A percentile compares a stretch with the other conserved stretches of the same genome.
Conservation (phyloP, 768 basidiomycete genomes). For the Candolleomyces eurysporus region DNA sequence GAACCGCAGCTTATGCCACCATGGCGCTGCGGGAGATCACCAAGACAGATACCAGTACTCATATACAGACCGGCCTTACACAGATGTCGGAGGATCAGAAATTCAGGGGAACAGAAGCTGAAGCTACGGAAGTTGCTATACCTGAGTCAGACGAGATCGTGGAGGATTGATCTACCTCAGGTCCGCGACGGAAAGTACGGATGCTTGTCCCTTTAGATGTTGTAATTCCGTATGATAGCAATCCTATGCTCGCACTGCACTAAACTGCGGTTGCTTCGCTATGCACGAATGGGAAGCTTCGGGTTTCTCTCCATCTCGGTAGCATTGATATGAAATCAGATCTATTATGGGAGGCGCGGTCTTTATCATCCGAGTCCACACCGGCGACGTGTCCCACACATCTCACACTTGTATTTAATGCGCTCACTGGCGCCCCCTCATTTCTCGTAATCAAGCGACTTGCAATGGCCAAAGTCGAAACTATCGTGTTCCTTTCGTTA, state of each 20-base stretch:
- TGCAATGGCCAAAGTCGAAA: conserved; percentile 67
- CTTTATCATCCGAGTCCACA: no score
- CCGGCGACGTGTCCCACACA: conserved; percentile 2
- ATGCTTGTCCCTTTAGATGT: neutral
- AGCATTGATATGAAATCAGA: no score
- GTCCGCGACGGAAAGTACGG: neutral
- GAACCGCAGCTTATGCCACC: conserved; percentile 93
- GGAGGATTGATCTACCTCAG: conserved; percentile 4
- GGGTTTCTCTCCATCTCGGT: no score
- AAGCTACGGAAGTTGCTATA: conserved; percentile 28
- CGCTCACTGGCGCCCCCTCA: neutral
- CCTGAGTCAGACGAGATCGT: neutral
- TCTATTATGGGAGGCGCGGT: no score
- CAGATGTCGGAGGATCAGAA: conserved; percentile 79
- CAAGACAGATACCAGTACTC: conserved; percentile 93
- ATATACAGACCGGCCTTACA: conserved; percentile 82
- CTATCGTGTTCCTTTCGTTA: conserved; percentile 85
- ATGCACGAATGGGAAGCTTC: no score
- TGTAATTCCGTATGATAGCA: no score
- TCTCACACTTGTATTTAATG: neutral
- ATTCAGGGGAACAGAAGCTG: conserved; percentile 55
- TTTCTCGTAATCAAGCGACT: neutral
- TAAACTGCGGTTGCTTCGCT: no score
- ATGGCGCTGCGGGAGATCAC: conserved; percentile 97
- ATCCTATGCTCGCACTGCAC: no score